These are phyloP conservation scores for Wolfiporia cocos DNA, from an alignment of 1,284 basidiomycete genomes.

Conservation along the genomic window DNA sequence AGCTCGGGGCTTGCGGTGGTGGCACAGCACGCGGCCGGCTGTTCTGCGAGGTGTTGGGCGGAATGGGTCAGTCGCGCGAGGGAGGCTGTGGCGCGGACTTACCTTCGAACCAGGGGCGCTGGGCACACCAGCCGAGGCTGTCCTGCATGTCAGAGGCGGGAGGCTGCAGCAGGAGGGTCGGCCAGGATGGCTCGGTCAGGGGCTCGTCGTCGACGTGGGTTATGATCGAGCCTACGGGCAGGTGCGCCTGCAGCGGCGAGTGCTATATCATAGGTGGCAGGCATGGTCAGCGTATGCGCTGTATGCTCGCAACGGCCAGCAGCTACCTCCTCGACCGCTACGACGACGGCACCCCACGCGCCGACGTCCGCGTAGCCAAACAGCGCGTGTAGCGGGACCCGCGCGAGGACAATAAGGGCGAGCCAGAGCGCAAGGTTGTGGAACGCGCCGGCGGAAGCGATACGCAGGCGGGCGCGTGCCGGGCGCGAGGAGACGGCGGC, in stretches of 20 bases:
- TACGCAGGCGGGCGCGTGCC: conserved; percentile 36
- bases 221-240: conserved; percentile 48
- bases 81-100: conserved; percentile 11
- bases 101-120: conserved; percentile 28
- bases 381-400: conserved; percentile 25
- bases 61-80: not conserved
- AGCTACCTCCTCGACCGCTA: conserved; percentile 42
- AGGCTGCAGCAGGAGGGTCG: not conserved
- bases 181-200: conserved; percentile 28
- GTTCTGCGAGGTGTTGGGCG: conserved; percentile 14
- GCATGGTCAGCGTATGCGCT: no score
- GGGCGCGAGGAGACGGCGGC: conserved; percentile 34
- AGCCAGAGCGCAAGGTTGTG: conserved; percentile 43
- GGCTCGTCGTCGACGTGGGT: conserved; percentile 50
- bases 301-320: conserved; percentile 10
- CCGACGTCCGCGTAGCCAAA: conserved; percentile 48
- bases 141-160: not conserved
- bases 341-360: conserved; percentile 42
- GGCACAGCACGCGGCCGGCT: conserved; percentile 14
- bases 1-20: conserved; percentile 19
- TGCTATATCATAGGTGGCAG: conserved; percentile 37
- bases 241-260: conserved; percentile 47
- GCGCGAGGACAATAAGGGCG: not conserved
- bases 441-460: conserved; percentile 62
- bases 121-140: conserved; percentile 55